Base-by-base conservation (phyloP, 139 green algal genomes). In the Volvox africanus region DNA sequence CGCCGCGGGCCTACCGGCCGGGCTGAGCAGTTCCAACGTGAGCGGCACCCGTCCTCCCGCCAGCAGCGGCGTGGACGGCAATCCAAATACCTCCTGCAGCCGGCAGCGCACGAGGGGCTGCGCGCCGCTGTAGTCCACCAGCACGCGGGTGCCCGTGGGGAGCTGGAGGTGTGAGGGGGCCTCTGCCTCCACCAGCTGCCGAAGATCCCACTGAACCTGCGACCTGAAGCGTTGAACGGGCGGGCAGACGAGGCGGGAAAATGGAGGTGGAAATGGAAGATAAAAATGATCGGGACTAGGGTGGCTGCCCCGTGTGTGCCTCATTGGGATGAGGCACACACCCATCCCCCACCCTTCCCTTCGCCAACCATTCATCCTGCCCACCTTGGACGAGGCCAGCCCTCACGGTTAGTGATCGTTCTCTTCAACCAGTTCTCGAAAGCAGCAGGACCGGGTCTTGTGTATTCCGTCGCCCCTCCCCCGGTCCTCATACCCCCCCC, bases 61-160 rank as follows among this genome's bases (percentile, higher is more conserved):
- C n/a, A 96, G 77, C 44, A 37, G 68, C 0, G 95, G 95, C 30
- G 95, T 93, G 28, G 91, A 87, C 2, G 82, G 24, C 55, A 96
- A 78, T 18, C 95, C 95, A 88, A 96, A 96, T 44, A 95, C 92
- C 81, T 96, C 94, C 94, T 96, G 92, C 44, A 86, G 80, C 61
- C 24, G 61, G 65, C 82, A 88, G 17, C 85, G 69, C 85, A 89
- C 93, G 18, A 35, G 44, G 3, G 93, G 93, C n/a, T 30, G 26
- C 21, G 80, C 75, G 6, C 61, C 24, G 76, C 44, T 87, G 92
- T 96, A 95, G 65, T 94, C 83, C 5, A 95, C 88, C n/a, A 81
- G 61, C 24, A 79, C 77, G 0, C 61, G 71, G 17, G 87, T 92
- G 62, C 94, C 92, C 26, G 91, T 92, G 30, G 93, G 93, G 44